These are phyloP conservation scores for Cyberlindnera xishuangbannaensis DNA, from an alignment of 805 yeast genomes.

Conservation along the genomic window DNA sequence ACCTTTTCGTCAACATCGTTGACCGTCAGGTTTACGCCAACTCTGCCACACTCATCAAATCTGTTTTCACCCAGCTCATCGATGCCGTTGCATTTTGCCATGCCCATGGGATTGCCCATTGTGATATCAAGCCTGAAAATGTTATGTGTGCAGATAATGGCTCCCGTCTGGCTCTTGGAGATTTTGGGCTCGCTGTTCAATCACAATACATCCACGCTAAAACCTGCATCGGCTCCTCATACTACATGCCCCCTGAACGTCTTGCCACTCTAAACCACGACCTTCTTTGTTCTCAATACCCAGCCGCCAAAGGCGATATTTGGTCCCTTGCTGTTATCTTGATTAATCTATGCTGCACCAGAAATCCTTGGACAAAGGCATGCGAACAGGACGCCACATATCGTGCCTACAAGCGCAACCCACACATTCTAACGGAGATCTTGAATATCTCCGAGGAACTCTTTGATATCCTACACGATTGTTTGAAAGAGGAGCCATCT, in stretches of 20 bases:
- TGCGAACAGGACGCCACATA: conserved; percentile 60
- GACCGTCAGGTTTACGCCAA: conserved; percentile 55
- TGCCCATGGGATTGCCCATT: conserved; percentile 76
- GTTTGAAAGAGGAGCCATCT: conserved; percentile 29
- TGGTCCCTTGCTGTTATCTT: conserved; percentile 85
- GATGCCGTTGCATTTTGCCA: conserved; percentile 84
- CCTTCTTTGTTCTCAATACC: conserved; percentile 35
- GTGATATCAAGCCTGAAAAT: conserved; percentile 96
- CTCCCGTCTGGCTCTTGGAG: conserved; percentile 59
- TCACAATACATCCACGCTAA: conserved; percentile 53
- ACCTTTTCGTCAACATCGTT: conserved; percentile 79
- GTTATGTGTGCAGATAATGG: conserved; percentile 61
- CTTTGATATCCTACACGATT: conserved; percentile 39
- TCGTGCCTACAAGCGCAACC: conserved; percentile 51
- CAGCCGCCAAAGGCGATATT: conserved; percentile 74
- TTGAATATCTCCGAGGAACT: conserved; percentile 68
- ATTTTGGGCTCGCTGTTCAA: conserved; percentile 83
- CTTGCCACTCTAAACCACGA: conserved; percentile 32
- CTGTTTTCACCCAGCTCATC: conserved; percentile 67
- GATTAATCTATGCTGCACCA: conserved; percentile 71
- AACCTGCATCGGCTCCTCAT: conserved; percentile 79
- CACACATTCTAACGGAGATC: conserved; percentile 52
- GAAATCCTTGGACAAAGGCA: conserved; percentile 91
- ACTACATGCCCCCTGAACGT: conserved; percentile 92
- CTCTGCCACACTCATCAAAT: conserved; percentile 42